A percentile compares a stretch with the other conserved stretches of the same genome.
Evolutionary conservation across 2,329 filamentous ascomycete genomes (phyloP).

Genomic region (Penicillium verrucosum): DNA sequence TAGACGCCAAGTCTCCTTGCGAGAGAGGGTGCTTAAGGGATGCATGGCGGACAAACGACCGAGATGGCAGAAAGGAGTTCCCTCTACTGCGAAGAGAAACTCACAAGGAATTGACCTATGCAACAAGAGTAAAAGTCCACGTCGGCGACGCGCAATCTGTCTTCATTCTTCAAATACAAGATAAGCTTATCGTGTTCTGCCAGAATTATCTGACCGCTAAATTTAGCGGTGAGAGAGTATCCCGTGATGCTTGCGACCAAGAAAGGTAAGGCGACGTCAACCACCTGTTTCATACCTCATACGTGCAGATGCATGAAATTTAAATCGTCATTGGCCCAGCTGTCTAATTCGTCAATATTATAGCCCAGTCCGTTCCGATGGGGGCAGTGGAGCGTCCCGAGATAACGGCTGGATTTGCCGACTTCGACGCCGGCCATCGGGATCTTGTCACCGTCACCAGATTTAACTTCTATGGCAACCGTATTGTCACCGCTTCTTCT

Average conservation of each 20-base stretch:
- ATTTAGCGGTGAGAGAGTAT: conserved; percentile 16
- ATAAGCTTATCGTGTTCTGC: conserved; percentile 25
- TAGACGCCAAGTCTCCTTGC: conserved; percentile 56
- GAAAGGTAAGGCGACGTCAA: conserved; percentile 20
- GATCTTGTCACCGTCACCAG: conserved; percentile 78
- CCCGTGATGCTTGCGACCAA: conserved; percentile 19
- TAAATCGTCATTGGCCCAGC: conserved; percentile 20
- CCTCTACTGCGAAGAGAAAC: conserved; percentile 2
- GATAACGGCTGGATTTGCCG: conserved; percentile 39
- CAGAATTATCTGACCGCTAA: conserved; percentile 25
- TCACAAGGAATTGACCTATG: neutral
- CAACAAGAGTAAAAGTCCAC: neutral
- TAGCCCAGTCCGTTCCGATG: conserved; percentile 14
- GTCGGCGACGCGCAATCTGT: conserved; percentile 30
- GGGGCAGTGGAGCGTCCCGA: conserved; percentile 26
- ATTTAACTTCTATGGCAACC: conserved; percentile 89
- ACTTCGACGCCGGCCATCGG: conserved; percentile 47
- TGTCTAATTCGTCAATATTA: conserved; percentile 5
- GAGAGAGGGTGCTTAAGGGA: conserved; percentile 42
- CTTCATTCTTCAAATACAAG: conserved; percentile 19
- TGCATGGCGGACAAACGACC: conserved; percentile 31
- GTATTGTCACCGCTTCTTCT: conserved; percentile 84
- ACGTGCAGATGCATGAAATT: conserved; percentile 15
- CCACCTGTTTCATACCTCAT: conserved; percentile 23
- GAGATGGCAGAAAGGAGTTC: neutral